Evolutionary conservation across 495 filamentous ascomycete species (phyloP).

Genomic region (Ascobolus immersus): DNA sequence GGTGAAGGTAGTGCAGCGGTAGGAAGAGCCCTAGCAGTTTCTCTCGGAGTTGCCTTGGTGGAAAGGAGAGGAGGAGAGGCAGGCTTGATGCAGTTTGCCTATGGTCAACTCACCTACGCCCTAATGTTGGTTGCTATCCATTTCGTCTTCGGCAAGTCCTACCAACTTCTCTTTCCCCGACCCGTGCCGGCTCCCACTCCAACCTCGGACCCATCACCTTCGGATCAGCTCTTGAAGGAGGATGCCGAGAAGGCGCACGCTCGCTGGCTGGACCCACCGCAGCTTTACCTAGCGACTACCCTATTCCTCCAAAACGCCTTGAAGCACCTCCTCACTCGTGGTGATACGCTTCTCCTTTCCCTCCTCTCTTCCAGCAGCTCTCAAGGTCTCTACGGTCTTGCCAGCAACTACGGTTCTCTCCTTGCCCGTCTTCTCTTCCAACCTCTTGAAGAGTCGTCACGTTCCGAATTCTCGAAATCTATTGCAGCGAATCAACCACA

Average conservation of each 20-base stretch:
- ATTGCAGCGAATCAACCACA: slow-evolving; percentile 9
- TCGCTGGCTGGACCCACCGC: too few species aligned
- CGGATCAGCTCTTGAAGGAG: too few species aligned
- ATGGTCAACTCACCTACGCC: slow-evolving; percentile 64
- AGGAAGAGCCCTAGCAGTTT: slow-evolving; percentile 36
- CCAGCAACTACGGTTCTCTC: slow-evolving; percentile 81
- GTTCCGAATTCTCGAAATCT: slow-evolving; percentile 52
- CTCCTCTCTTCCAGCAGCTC: slow-evolving; percentile 45
- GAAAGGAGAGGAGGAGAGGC: slow-evolving; percentile 12
- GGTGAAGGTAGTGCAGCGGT: slow-evolving; percentile 63
- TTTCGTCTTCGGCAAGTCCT: too few species aligned
- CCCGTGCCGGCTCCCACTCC: slow-evolving; percentile 30
- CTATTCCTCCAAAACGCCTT: slow-evolving; percentile 67
- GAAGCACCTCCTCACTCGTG: slow-evolving; percentile 83
- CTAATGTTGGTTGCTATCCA: too few species aligned
- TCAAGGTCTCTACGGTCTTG: slow-evolving; percentile 83
- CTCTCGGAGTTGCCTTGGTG: slow-evolving; percentile 27
- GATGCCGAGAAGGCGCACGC: too few species aligned
- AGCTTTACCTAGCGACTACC: slow-evolving; percentile 36
- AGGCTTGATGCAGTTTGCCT: slow-evolving; percentile 55
- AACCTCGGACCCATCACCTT: too few species aligned
- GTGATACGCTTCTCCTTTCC: slow-evolving; percentile 68
- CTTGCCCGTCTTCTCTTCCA: slow-evolving; percentile 79
- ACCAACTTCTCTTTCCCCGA: slow-evolving; percentile 42
- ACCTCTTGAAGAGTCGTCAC: slow-evolving; percentile 74